These are phyloP conservation scores for Gliomastix tumulicola DNA, from an alignment of 2,329 filamentous ascomycete genomes.

Conservation along the genomic window DNA sequence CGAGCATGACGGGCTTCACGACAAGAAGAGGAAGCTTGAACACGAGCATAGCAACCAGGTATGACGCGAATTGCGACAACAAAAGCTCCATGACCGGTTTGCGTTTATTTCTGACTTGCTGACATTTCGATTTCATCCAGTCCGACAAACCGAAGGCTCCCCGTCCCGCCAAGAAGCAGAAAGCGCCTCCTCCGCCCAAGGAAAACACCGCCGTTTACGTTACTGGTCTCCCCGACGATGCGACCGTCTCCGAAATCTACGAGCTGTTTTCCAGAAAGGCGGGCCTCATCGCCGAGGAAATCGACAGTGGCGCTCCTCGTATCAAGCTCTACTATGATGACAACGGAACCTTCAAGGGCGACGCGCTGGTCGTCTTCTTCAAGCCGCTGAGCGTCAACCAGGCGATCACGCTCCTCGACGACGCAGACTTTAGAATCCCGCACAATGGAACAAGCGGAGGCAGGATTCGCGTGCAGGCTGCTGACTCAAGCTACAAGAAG, in stretches of 20 bases:
- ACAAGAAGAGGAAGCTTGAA: no score
- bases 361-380: constrained; percentile 91
- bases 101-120: no score
- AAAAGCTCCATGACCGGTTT: no score
- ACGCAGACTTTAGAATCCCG: constrained; percentile 69
- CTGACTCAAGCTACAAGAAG: constrained; percentile 89
- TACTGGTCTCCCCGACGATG: constrained; percentile 76
- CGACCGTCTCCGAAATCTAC: constrained; percentile 71
- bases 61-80: no score
- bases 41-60: no score
- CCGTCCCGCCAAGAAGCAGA: constrained; percentile 37
- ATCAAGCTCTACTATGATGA: constrained; percentile 90
- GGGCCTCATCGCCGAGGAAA: constrained; percentile 89
- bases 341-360: constrained; percentile 81
- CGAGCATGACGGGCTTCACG: no score
- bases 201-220: constrained; percentile 91
- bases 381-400: constrained; percentile 87
- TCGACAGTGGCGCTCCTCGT: constrained; percentile 77
- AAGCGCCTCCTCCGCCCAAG: constrained; percentile 40
- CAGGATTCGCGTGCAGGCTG: constrained; percentile 73
- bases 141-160: constrained; percentile 23
- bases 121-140: constrained; percentile 1
- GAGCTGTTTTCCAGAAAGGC: constrained; percentile 77
- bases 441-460: constrained; percentile 45
- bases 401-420: constrained; percentile 74